Evolutionary conservation across 2,329 filamentous ascomycete genomes (phyloP), one percentile per base, ranked within the genome.

Genomic region (Xylariomycetidae sp.): DNA sequence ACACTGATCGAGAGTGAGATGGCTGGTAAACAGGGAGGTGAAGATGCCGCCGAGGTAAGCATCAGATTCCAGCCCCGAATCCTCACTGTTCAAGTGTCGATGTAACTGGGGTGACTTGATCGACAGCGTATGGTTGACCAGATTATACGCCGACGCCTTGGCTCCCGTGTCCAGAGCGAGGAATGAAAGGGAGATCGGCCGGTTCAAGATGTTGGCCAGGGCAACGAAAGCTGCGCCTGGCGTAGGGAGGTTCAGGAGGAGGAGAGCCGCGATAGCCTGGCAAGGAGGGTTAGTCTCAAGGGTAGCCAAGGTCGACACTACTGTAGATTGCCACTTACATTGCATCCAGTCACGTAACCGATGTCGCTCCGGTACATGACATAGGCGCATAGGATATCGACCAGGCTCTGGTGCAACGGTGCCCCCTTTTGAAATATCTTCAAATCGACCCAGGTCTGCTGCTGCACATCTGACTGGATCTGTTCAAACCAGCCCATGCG

Each of bases 281-380:
- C 25, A 20, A 31, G 14, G 8, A 25, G 27, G 33, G 32, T 27
- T n/a, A n/a, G n/a, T n/a, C n/a, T n/a, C n/a, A n/a, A n/a, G n/a
- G n/a, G n/a, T n/a, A n/a, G n/a, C n/a, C n/a, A n/a, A n/a, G n/a
- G n/a, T n/a, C n/a, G n/a, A n/a, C n/a, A n/a, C n/a, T n/a, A n/a
- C n/a, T n/a, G n/a, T n/a, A n/a, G 14, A 34, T 34, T 36, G 12
- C 14, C 19, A 70, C 82, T 69, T 59, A 86, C 80, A 53, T 88
- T 85, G 45, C 82, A 85, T 34, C 85, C 84, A 41, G 73, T 70
- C 37, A 86, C 72, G 50, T 88, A 88, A 42, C 85, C 84, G 50
- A 90, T 83, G 53, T 92, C 86, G 45, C 80, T 82, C 40, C 86
- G 74, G 59, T 92, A 92, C 75, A 88, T 84, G 34, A 80, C 72